A percentile compares a stretch with the other conserved stretches of the same genome.
Conservation (phyloP, 2,329 filamentous ascomycete species). For the Botrytis sinoallii region DNA sequence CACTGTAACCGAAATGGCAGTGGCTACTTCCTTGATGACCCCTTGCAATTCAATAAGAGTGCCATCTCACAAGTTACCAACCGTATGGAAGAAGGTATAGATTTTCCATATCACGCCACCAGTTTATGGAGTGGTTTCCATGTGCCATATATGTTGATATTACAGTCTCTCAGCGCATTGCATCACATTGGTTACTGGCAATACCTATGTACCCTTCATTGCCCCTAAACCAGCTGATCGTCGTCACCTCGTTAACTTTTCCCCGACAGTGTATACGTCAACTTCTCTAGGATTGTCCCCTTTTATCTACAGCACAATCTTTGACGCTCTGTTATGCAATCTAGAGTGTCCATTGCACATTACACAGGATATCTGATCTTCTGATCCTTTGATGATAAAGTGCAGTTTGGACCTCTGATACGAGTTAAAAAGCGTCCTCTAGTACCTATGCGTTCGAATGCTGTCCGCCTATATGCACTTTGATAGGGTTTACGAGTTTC, state of each 20-base stretch:
- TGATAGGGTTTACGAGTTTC: background rate
- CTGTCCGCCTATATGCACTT: background rate
- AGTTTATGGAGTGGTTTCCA: background rate
- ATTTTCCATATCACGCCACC: background rate
- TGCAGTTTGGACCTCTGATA: background rate
- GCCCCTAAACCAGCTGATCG: background rate
- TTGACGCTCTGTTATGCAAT: background rate
- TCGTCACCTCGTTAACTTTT: background rate
- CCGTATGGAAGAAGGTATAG: background rate
- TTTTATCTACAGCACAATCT: background rate
- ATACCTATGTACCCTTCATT: background rate
- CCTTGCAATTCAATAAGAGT: background rate
- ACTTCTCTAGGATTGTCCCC: background rate
- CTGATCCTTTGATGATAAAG: background rate
- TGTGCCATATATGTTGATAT: background rate
- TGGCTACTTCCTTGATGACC: background rate
- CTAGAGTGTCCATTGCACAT: background rate
- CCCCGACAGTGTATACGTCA: background rate
- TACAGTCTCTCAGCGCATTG: background rate
- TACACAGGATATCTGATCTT: background rate
- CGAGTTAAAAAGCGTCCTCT: background rate
- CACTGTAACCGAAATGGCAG: background rate
- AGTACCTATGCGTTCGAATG: background rate
- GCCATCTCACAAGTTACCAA: background rate
- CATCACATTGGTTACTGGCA: background rate